Conservation (phyloP, 306 rosid species). For the Malus orientalis region DNA sequence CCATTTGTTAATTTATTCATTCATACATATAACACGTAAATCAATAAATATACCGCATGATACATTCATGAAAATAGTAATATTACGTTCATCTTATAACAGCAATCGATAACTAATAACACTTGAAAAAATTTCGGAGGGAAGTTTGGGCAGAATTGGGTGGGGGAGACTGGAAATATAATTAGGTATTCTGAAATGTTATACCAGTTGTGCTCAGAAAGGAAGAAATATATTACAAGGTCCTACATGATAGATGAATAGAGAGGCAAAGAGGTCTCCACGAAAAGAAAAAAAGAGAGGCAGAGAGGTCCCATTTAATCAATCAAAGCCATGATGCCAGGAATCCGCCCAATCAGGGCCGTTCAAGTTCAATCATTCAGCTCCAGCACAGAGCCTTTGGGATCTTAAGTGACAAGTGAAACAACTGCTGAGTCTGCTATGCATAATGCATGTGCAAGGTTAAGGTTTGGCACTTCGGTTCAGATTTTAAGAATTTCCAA, state of each 20-base stretch:
- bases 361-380: conserved; percentile 3
- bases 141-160: too few species aligned
- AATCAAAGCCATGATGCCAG: background rate
- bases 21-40: too few species aligned
- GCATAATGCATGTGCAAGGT: background rate
- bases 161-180: background rate
- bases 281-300: too few species aligned
- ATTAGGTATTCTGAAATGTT: conserved; percentile 12
- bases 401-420: conserved; percentile 10
- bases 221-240: conserved; percentile 4
- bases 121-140: too few species aligned
- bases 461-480: conserved; percentile 3
- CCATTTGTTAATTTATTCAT: background rate
- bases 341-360: conserved; percentile 10
- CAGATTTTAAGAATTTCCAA: background rate
- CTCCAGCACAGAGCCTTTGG: background rate
- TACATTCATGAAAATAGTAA: too few species aligned
- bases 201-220: conserved; percentile 1
- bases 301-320: conserved; percentile 11
- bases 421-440: background rate
- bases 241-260: conserved; percentile 1
- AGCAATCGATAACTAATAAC: too few species aligned
- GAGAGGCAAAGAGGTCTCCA: background rate
- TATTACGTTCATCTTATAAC: too few species aligned
- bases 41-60: too few species aligned